Percentiles rank a stretch among this genome's conserved stretches.
These are phyloP conservation scores for Barnettozyma wickerhamii DNA, from an alignment of 805 yeast species.

Conservation along the genomic window DNA sequence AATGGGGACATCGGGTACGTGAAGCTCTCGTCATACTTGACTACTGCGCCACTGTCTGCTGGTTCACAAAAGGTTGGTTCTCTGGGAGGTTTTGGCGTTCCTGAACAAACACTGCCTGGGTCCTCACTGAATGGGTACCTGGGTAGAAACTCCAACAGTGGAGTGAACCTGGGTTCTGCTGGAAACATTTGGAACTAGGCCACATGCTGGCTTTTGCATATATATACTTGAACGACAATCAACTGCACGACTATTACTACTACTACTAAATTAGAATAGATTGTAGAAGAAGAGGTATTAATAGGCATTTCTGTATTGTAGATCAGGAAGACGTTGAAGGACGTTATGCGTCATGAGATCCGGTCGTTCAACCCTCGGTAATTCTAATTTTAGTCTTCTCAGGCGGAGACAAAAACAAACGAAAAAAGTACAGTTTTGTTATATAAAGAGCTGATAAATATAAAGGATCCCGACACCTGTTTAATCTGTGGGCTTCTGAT, in stretches of 20 bases:
- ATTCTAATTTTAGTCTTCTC: conserved; percentile 7
- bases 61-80: background rate
- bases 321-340: too few relatives aligned
- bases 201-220: background rate
- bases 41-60: background rate
- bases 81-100: background rate
- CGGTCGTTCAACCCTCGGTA: too few relatives aligned
- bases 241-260: too few relatives aligned
- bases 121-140: background rate
- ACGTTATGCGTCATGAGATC: too few relatives aligned
- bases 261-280: too few relatives aligned
- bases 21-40: conserved; percentile 7
- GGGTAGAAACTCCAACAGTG: background rate
- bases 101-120: background rate
- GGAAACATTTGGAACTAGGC: conserved; percentile 6
- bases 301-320: too few relatives aligned
- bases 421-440: background rate
- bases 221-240: too few relatives aligned
- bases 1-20: conserved; percentile 15
- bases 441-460: background rate
- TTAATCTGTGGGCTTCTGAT: too few relatives aligned
- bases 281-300: too few relatives aligned
- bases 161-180: background rate
- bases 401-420: background rate
- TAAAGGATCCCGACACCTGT: too few relatives aligned